Base-by-base conservation (phyloP, 2,329 filamentous ascomycete species). In the Penicillium expansum region DNA sequence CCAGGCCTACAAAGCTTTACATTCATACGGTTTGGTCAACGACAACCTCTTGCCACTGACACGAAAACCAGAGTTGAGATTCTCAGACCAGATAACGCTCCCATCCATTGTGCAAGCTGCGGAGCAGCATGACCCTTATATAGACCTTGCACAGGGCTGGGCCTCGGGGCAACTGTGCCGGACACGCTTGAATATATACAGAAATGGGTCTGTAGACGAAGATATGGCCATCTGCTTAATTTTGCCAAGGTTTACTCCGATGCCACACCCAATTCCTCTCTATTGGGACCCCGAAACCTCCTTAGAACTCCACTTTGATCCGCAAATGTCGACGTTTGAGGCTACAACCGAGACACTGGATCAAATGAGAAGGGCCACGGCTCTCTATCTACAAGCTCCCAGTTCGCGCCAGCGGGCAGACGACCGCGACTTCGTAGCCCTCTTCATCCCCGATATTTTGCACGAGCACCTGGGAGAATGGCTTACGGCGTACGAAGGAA, bases 11-110 rank as follows among this genome's bases (percentile, higher is more conserved):
- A 74, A 83, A 22, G 79, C 79, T 5, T 78, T 97, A 0, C 86
- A 93, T 68, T 65, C 83, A 8, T 87, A 83, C 27, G 88, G 88
- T 0, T 77, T 97, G 5, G 74, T 97, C 1, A 92, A 90, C 59
- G 84, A 95, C 14, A 81, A 96, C 64, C 74, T 97, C 0, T 78
- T 96, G 39, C 93, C 93, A 5, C 67, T 74, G 9, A 65, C 63
- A 1, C 58, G 56, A 9, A 75, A 81, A 14, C 55, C 58, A 11
- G 64, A 70, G n/a, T 55, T 66, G 5, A 56, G 50, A 7, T 44
- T 55, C 32, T 41, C 54, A 8, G 60, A 64, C 7, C 32, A 57
- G n/a, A 27, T 7, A 13, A n/a, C 42, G 13, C n/a, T 69, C 1
- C 65, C 69, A 0, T 56, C 69, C 0, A 48, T 69, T 2, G 20